Conservation (phyloP, 805 yeast species). For the Cyberlindnera amylophila region DNA sequence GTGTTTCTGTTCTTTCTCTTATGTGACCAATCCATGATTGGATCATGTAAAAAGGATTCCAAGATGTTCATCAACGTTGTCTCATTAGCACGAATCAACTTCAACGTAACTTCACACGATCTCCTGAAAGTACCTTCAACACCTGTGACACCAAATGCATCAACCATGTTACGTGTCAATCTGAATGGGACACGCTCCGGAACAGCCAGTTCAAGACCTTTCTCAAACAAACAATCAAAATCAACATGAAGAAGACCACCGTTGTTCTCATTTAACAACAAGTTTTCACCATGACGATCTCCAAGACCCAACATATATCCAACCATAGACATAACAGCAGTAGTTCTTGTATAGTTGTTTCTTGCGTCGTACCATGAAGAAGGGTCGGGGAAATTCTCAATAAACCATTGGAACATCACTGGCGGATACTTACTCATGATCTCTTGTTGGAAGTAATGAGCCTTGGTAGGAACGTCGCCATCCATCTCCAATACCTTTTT, state of each 20-base stretch:
- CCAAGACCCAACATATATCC: constrained; percentile 94
- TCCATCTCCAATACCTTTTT: constrained; percentile 28
- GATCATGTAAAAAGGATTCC: constrained; percentile 91
- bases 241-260: constrained; percentile 92
- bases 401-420: constrained; percentile 81
- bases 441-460: constrained; percentile 32
- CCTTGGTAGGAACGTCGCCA: constrained; percentile 30
- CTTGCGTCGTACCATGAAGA: constrained; percentile 81
- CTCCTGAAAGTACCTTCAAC: constrained; percentile 87
- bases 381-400: constrained; percentile 87
- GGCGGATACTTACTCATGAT: constrained; percentile 47
- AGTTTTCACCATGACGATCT: constrained; percentile 93
- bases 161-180: constrained; percentile 80
- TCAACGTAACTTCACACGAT: constrained; percentile 79
- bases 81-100: constrained; percentile 71
- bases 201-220: constrained; percentile 62
- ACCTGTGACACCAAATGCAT: constrained; percentile 84
- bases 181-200: constrained; percentile 97
- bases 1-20: constrained; percentile 38
- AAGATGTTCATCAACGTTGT: constrained; percentile 82
- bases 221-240: constrained; percentile 93
- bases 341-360: constrained; percentile 66
- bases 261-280: constrained; percentile 63
- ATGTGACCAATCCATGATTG: constrained; percentile 73
- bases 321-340: constrained; percentile 96